Evolutionary conservation across 2,329 filamentous ascomycete genomes (phyloP), one percentile per base, ranked within the genome.

Genomic region (Mycosphaerella arachidis): DNA sequence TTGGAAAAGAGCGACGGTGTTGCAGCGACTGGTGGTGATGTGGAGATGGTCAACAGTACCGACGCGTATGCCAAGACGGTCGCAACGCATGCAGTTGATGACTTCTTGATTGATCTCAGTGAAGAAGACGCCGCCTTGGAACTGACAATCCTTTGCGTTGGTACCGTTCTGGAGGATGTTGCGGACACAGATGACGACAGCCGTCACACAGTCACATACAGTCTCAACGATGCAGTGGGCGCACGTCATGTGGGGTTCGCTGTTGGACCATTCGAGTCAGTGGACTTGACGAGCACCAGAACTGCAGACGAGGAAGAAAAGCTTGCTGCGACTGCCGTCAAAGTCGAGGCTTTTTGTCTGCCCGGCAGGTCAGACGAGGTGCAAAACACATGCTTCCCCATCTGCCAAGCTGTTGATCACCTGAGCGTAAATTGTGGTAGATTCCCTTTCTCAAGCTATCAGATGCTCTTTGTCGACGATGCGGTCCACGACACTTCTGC

Each of bases 391-490:
- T 94, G 92, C 67, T 87, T 89, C 67, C 89, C 93, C 10, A 83
- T 97, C 66, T 89, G 92, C n/a, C 67, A 85, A 72, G 91, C 92
- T 1, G 87, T 96, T n/a, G 94, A 99, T 73, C 90, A 89, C 73
- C 92, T 97, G 71, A 91, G 90, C 4, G 85, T 93, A 64, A 90
- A 87, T 4, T 97, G 93, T 72, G 91, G 92, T 29, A 88, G 89
- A 24, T 99, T 96, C 72, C 92, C 94, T 0, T 97, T 94, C 72
- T 85, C 90, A 30, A 92, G 89, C 70, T 97, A 95, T 80, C 96
- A 96, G 70, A 78, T 97, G 57, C 92, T 91, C 67, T 99, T 99
- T 68, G 87, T 99, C 18, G 94, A 99, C 68, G 94, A 99, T 73
- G 83, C 94, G 72, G 78, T 88, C 0, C 81, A 84, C 31, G 89